Evolutionary conservation across 306 rosid genomes (phyloP).

Genomic region (Citrullus colocynthis): DNA sequence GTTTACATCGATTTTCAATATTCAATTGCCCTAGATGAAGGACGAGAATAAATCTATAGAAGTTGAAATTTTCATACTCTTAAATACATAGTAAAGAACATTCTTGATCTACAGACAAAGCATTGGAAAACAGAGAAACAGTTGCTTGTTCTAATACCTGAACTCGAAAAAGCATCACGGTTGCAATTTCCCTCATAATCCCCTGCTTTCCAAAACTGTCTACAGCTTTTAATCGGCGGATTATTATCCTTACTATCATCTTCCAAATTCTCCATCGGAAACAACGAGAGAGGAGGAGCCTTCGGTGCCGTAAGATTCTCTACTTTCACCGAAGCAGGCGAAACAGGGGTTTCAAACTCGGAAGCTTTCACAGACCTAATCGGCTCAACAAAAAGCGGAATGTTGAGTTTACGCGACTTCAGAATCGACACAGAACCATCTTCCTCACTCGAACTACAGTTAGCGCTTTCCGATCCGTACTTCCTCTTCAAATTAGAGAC

Average conservation of each 20-base stretch:
- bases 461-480: not conserved
- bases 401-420: not conserved
- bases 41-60: too few relatives aligned
- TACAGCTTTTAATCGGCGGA: not conserved
- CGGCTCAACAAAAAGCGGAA: not conserved
- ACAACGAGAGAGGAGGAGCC: not conserved
- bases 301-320: not conserved
- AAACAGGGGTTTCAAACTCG: not conserved
- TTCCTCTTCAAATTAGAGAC: not conserved
- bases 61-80: too few relatives aligned
- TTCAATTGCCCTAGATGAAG: too few relatives aligned
- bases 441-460: not conserved
- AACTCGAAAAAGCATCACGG: slow-evolving; percentile 18
- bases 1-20: not conserved
- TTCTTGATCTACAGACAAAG: not conserved
- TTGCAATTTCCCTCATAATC: slow-evolving; percentile 45
- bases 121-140: not conserved
- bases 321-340: not conserved
- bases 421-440: not conserved
- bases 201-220: slow-evolving; percentile 95
- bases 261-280: not conserved
- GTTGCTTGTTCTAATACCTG: slow-evolving; percentile 23
- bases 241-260: not conserved
- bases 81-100: not conserved
- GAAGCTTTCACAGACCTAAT: not conserved